Percentiles rank a stretch among this genome's conserved stretches.
These are phyloP conservation scores for Alternaria brassicicola DNA, from an alignment of 2,329 filamentous ascomycete species.

Conservation along the genomic window DNA sequence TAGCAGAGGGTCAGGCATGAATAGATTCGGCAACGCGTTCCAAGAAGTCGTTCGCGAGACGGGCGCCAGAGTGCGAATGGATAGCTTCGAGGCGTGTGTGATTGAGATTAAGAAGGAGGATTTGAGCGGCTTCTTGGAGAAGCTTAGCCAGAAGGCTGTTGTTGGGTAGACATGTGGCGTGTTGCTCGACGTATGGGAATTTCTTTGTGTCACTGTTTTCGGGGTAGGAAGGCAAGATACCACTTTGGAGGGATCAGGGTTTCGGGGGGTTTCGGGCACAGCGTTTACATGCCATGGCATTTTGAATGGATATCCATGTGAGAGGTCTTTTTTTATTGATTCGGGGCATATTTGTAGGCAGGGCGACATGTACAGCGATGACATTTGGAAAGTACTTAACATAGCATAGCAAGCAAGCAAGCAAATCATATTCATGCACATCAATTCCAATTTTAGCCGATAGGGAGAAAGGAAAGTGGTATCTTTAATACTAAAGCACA, in stretches of 20 bases:
- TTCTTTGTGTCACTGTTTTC: background rate
- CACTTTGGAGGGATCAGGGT: background rate
- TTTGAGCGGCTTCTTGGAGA: conserved; percentile 86
- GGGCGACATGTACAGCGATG: conserved; percentile 7
- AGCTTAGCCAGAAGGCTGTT: conserved; percentile 88
- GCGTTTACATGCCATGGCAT: conserved; percentile 1
- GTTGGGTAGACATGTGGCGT: conserved; percentile 54
- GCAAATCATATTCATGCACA: conserved; percentile 2
- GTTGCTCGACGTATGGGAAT: background rate
- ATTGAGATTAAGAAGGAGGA: conserved; percentile 99
- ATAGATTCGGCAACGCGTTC: conserved; percentile 93
- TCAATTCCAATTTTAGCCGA: conserved; percentile 6
- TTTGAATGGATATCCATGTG: background rate
- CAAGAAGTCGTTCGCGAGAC: conserved; percentile 94
- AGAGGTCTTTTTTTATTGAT: background rate
- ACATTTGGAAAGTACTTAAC: conserved; percentile 9
- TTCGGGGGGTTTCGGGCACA: conserved; percentile 1
- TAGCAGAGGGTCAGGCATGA: conserved; percentile 74
- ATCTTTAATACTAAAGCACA: conserved; percentile 17
- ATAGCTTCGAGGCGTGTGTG: conserved; percentile 96
- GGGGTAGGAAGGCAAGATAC: background rate
- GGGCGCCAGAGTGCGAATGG: conserved; percentile 84
- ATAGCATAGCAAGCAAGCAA: conserved; percentile 14
- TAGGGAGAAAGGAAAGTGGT: conserved; percentile 20
- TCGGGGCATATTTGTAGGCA: conserved; percentile 9